Evolutionary conservation across 1,139 yeast species (phyloP), one percentile per base, ranked within the genome.

Genomic region (Sugiyamaella japonica): DNA sequence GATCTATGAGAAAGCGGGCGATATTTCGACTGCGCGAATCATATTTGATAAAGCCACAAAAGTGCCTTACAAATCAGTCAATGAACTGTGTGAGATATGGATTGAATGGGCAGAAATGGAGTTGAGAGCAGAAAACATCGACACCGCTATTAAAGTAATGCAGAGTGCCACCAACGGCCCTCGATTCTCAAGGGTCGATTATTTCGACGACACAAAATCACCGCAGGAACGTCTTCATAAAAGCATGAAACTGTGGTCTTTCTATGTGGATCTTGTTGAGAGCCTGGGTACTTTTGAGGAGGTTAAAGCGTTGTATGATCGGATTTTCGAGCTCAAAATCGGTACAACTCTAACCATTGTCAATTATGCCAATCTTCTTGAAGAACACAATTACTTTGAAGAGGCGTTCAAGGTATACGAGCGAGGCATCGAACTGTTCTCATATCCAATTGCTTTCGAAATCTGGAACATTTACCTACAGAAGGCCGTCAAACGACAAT

Each of bases 191-290:
- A 59, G 53, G 4, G 62, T 77, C 12, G 69, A 71, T 50, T 78
- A 68, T 60, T 70, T 73, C 36, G 83, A 82, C 61, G 70, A 72
- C n/a, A 64, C 73, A 0, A 57, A 76, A 1, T 73, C 85, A 5
- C 81, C 87, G 0, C 89, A 86, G 60, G 73, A 78, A 32, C 71
- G 89, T 25, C 64, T 86, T 3, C 83, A 80, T 64, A 84, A 81
- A 62, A 83, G 88, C 3, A 72, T 75, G 50, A 80, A 79, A 56
- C 69, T 89, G 3, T 90, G 97, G 97, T 72, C 81, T 7, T 82
- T 82, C 59, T 89, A 87, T 65, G 70, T 89, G 36, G 97, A 89
- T 64, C 69, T 89, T 28, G 76, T 86, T 17, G 95, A 88, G 68
- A 79, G 88, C 20, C 73, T 79, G 43, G 78, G 81, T 5, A 80